These are phyloP conservation scores for Phialemonium atrogriseum DNA, from an alignment of 2,329 filamentous ascomycete genomes.

Conservation along the genomic window DNA sequence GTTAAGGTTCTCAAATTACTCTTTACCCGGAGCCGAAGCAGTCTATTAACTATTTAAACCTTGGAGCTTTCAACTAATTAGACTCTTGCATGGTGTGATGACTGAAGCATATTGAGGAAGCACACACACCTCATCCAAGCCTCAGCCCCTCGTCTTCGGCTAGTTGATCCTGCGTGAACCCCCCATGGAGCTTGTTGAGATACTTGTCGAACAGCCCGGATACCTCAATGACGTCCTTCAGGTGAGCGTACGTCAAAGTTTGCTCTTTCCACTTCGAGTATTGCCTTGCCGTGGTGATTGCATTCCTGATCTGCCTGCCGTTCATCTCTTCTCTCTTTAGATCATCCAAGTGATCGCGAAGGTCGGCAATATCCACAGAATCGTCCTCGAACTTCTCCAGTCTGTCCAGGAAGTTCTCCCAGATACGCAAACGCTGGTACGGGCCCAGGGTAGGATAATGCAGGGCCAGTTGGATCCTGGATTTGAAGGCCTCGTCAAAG, in stretches of 20 bases:
- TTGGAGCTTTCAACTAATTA: too few species aligned
- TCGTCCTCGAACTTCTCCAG: background rate
- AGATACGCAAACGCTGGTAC: slow-evolving; percentile 13
- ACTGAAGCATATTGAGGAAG: too few species aligned
- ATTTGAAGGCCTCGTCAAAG: slow-evolving; percentile 7
- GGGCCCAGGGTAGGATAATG: slow-evolving; percentile 3
- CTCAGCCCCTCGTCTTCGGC: too few species aligned
- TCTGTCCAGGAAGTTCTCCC: slow-evolving; percentile 14
- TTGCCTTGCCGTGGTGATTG: slow-evolving; percentile 1
- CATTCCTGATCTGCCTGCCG: background rate
- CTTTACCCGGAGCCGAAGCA: too few species aligned
- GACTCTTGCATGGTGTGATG: too few species aligned
- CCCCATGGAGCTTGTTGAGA: too few species aligned
- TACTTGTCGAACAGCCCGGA: too few species aligned
- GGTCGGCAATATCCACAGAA: background rate
- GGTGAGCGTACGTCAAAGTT: background rate
- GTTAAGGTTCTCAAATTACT: too few species aligned
- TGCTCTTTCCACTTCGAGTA: background rate
- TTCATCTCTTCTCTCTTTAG: background rate
- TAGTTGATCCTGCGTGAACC: too few species aligned
- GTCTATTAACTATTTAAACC: too few species aligned
- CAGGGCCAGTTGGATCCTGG: slow-evolving; percentile 6
- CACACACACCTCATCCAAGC: too few species aligned
- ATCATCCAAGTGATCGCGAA: background rate
- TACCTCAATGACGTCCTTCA: too few species aligned